Percentiles rank a stretch among this genome's conserved stretches.
These are phyloP conservation scores for Trichomonas gallinae DNA, from an alignment of 208 protist species.

Conservation along the genomic window DNA sequence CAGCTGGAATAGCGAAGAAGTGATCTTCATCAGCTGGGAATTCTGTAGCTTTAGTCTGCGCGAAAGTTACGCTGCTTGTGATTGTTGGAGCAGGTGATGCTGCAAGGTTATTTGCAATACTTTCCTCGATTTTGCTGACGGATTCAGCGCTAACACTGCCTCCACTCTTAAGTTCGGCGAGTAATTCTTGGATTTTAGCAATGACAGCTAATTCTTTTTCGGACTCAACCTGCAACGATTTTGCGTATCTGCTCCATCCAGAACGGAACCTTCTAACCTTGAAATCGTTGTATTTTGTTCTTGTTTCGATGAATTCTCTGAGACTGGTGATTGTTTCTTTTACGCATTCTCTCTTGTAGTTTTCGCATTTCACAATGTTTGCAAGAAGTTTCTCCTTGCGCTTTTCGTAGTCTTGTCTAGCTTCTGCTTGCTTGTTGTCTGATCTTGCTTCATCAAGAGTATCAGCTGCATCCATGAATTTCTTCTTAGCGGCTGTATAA, in stretches of 20 bases:
- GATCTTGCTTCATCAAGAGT: too few relatives aligned
- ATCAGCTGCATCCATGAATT: neutral
- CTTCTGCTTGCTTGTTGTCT: neutral
- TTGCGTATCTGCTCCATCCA: neutral
- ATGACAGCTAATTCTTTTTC: neutral
- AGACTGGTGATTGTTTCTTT: neutral
- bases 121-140: too few relatives aligned
- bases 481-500: neutral
- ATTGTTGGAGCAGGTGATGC: too few relatives aligned
- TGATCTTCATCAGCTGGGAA: too few relatives aligned
- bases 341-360: neutral
- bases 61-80: too few relatives aligned
- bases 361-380: neutral
- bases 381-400: neutral
- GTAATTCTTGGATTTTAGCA: too few relatives aligned
- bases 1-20: too few relatives aligned
- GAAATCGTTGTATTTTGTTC: neutral
- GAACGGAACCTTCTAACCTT: neutral
- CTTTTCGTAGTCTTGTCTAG: neutral
- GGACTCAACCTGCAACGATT: neutral
- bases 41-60: too few relatives aligned
- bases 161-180: too few relatives aligned
- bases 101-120: too few relatives aligned
- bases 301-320: neutral
- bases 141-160: too few relatives aligned